These are phyloP conservation scores for Chaetothyriales sp. DNA, from an alignment of 2,329 filamentous ascomycete genomes.

Conservation along the genomic window DNA sequence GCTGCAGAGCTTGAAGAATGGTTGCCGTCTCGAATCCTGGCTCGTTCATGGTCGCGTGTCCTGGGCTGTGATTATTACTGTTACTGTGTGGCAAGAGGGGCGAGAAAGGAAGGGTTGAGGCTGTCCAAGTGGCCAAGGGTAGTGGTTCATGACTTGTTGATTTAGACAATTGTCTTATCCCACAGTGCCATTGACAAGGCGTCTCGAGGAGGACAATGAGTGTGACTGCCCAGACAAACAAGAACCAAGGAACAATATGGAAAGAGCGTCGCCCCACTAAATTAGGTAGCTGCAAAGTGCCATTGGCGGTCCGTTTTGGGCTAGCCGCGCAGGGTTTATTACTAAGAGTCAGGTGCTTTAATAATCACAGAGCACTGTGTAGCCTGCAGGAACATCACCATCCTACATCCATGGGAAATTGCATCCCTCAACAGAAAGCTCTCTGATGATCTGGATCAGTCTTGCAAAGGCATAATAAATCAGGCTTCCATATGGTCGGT, in stretches of 20 bases:
- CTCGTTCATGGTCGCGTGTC: background rate
- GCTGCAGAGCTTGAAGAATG: constrained; percentile 71
- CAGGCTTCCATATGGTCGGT: too few relatives aligned
- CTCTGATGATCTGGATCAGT: too few relatives aligned
- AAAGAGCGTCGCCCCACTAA: background rate
- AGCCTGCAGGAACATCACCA: background rate
- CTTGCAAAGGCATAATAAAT: too few relatives aligned
- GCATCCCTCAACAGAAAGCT: too few relatives aligned
- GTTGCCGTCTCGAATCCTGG: constrained; percentile 22
- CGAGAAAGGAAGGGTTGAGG: background rate
- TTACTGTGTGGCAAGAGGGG: background rate
- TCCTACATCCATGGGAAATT: background rate
- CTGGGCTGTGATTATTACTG: background rate
- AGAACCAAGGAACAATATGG: background rate
- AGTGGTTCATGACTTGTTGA: background rate
- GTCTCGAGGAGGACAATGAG: background rate
- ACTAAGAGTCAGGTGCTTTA: too few relatives aligned
- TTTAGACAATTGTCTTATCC: background rate
- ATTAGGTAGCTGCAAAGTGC: background rate
- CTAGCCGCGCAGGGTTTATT: background rate
- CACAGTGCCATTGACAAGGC: background rate
- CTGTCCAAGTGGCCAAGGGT: background rate
- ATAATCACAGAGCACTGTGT: too few relatives aligned
- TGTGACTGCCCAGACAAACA: background rate
- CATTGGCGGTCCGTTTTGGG: background rate